Evolutionary conservation across 2,329 filamentous ascomycete species (phyloP), one percentile per base, ranked within the genome.

Genomic region (Teratosphaeria nubilosa): DNA sequence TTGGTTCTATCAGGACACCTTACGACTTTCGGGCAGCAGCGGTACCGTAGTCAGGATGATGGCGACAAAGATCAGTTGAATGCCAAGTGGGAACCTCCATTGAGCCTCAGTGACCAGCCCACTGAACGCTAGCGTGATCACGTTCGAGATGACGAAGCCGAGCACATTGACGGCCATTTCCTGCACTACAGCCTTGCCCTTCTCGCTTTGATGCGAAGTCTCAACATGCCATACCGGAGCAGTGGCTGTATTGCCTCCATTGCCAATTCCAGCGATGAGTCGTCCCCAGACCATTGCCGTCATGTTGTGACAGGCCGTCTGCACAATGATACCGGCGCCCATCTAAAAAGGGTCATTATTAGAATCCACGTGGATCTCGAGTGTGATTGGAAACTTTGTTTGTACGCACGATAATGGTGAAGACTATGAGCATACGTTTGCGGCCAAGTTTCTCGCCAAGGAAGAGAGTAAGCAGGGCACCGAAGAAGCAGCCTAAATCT

Each of bases 171-270:
- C 61, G 9, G 59, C 60, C 63, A 65, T 64, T 56, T 65, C 63
- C 53, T 62, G 61, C 1, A 64, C 63, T 4, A 65, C 63, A 5
- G 62, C 62, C 9, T 55, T 60, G 37, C 63, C 63, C 34, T 65
- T 65, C 3, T 58, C 56, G 27, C 58, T 59, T 14, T 57, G 53
- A 54, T 65, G 61, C 2, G 59, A 62, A 2, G 63, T 64, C 56
- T 68, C 65, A 14, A 57, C 65, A 72, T 54, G 78, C 77, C 20
- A 78, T 60, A 20, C 69, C 62, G 59, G 79, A 70, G 55, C 77
- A 69, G 56, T 77, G 62, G 58, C 75, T 69, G 60, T 65, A 30
- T 52, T 59, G 13, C 56, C 62, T 5, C 65, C 65, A 55, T 70
- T 72, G 7, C 68, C 69, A 6, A 72, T 64, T 13, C 76, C 63